phyloP scores from a whole-genome alignment of 225 moss, liverwort and hornwort species.

The Neckera pumila region DNA sequence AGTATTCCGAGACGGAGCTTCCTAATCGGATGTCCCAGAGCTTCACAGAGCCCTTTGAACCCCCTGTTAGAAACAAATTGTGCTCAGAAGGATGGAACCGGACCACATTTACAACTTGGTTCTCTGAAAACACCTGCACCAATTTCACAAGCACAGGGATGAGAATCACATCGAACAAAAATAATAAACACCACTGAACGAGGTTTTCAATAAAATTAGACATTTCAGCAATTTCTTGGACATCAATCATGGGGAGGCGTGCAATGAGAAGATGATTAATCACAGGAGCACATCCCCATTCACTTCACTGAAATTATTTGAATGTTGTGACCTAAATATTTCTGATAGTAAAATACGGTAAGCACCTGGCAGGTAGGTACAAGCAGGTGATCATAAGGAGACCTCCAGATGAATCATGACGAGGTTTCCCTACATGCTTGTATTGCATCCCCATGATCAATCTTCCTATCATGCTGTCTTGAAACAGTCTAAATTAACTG shows the following conservation, averaged over 20 bases:
- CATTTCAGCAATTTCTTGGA: background rate
- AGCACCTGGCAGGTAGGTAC: background rate
- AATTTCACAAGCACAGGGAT: background rate
- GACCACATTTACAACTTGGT: constrained; percentile 62
- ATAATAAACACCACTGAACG: background rate
- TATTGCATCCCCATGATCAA: background rate
- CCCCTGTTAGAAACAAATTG: constrained; percentile 62
- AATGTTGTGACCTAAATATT: background rate
- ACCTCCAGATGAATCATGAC: background rate
- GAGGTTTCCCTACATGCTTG: background rate
- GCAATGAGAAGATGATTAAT: background rate
- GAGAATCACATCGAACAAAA: background rate
- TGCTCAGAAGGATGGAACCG: constrained; percentile 70
- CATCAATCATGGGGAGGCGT: background rate
- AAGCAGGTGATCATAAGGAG: background rate
- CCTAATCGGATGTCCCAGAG: constrained; percentile 71
- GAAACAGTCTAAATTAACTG: background rate
- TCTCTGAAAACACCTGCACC: constrained; percentile 52
- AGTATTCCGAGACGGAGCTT: constrained; percentile 45
- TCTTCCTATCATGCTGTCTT: background rate
- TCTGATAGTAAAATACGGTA: background rate
- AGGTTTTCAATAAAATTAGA: background rate
- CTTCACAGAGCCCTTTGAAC: constrained; percentile 67
- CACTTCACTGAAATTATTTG: background rate
- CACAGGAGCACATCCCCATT: background rate